Base-by-base conservation (phyloP, 2,329 filamentous ascomycete genomes). In the Fusarium mangiferae region DNA sequence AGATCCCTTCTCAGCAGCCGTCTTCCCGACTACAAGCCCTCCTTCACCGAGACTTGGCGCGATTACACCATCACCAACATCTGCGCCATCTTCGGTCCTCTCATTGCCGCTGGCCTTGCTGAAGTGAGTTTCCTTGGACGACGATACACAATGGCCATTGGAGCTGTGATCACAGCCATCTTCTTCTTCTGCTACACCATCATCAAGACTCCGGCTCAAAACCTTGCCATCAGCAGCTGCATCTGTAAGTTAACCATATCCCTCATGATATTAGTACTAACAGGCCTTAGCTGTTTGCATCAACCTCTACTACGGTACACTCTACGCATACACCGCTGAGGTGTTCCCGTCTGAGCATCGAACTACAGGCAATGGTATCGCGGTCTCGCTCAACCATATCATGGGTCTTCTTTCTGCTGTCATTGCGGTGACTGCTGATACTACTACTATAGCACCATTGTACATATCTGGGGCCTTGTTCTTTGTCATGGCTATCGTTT, bases 221-320 rank as follows among this genome's bases (percentile, higher is more conserved):
- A 59, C 36, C 42, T 59, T 3, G 56, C 56, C 3, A 59, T 59
- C 15, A 59, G 56, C 13, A 49, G 54, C 33, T 39, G 62, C 20
- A 59, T 49, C 24, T 64, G 63, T 56, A 48, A 13, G 60, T 4
- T 11, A 6, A 15, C 0, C 5, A 5, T 7, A 0, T 9, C 24
- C 3, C 0, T 12, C 3, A 2, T 3, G 0, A 15, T 10, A 0
- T 10, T 24, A 0, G 0, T 54, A 6, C 48, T 52, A 5, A 66
- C 1, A 24, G 3, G 6, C 2, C 35, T 13, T 2, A 51, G 89
- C 86, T 41, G 93, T 92, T 77, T 90, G 85, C 63, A 81, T 92
- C 74, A 93, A 94, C 75, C 89, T 94, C 66, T 93, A 93, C 81
- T 94, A 94, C 75, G 90, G 90, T 28, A 91, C 89, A 79, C 71